These are phyloP conservation scores for Dimocarpus longan DNA, from an alignment of 345 rosid species.

Conservation along the genomic window DNA sequence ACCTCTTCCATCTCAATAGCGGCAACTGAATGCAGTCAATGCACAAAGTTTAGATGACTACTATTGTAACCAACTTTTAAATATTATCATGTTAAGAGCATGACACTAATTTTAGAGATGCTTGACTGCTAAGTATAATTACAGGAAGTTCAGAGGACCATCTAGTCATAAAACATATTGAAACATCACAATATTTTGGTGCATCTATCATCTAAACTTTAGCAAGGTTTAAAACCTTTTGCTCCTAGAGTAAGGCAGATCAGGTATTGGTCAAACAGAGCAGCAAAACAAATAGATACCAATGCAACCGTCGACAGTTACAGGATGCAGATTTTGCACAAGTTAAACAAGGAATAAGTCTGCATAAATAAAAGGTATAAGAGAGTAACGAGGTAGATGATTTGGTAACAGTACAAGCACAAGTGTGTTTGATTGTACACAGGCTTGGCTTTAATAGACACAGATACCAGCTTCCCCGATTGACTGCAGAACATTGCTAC, in stretches of 20 bases:
- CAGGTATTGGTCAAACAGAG: background rate
- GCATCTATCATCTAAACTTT: background rate
- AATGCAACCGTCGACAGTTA: background rate
- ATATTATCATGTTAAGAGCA: background rate
- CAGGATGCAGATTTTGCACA: background rate
- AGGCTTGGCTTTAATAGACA: background rate
- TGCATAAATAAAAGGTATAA: background rate
- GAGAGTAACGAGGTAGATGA: background rate
- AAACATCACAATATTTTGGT: background rate
- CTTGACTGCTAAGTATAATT: background rate
- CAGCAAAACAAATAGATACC: background rate
- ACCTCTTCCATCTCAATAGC: constrained; percentile 89
- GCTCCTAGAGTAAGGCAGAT: constrained; percentile 5
- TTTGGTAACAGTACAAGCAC: background rate
- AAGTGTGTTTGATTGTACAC: background rate
- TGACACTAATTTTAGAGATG: background rate
- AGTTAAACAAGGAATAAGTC: background rate
- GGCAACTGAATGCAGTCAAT: constrained; percentile 77
- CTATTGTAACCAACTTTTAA: background rate
- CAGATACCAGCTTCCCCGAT: background rate
- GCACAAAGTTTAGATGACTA: constrained; percentile 8
- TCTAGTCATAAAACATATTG: background rate
- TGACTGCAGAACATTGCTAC: background rate
- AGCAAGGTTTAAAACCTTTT: background rate
- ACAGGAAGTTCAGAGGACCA: constrained; percentile 6